Conservation (phyloP, 2,329 filamentous ascomycete genomes). For the Colletotrichum nymphaeae region DNA sequence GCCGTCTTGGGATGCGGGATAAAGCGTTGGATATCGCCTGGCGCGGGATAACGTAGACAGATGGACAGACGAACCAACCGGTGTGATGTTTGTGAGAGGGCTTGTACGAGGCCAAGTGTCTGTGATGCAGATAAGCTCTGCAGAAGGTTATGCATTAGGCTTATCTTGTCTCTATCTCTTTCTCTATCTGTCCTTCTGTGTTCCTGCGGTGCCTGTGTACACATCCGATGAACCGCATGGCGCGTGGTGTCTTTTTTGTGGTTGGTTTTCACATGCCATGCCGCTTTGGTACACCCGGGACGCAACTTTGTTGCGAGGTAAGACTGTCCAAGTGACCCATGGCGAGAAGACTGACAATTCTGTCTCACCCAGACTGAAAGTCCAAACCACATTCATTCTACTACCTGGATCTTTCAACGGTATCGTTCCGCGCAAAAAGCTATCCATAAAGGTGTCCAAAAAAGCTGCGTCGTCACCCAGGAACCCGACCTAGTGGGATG, state of each 20-base stretch:
- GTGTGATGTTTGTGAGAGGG: neutral
- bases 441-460: neutral
- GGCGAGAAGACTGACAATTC: neutral
- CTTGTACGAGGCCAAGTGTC: neutral
- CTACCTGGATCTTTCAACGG: too few species aligned
- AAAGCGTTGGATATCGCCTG: neutral
- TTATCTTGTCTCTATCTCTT: conserved; percentile 20
- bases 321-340: neutral
- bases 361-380: too few species aligned
- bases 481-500: neutral
- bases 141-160: neutral
- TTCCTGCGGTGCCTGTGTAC: neutral
- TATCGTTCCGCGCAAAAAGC: neutral
- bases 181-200: neutral
- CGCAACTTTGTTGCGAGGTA: neutral
- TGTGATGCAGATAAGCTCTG: conserved; percentile 15
- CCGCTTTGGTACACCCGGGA: neutral
- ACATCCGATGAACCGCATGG: neutral
- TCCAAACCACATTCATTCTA: too few species aligned
- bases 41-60: neutral
- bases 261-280: conserved; percentile 23
- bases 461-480: neutral
- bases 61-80: neutral
- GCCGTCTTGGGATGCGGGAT: neutral
- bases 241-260: neutral